Base-by-base conservation (phyloP, 306 rosid genomes). In the Acacia acuminata region DNA sequence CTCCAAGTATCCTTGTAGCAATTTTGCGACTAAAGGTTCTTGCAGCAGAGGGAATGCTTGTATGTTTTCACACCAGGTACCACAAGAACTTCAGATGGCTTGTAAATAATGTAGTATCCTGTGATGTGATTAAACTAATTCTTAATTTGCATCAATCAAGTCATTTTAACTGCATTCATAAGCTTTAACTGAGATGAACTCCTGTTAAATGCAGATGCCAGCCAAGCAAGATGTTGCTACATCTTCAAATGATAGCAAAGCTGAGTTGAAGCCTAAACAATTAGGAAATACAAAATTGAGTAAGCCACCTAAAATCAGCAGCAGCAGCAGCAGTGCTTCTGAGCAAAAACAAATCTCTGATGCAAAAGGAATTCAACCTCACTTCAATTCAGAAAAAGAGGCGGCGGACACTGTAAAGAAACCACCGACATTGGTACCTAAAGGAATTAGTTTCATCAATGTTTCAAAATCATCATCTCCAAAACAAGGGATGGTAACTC, bases 41-140 rank as follows among this genome's bases (percentile, higher is more conserved):
- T 95, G 99, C 88, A 24, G 27, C 84, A 91, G 95, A 89, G 98
- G 96, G 44, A 82, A 66, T 72, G 68, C 86, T 70, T 93, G 99
- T 81, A 14, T 93, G 89, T 92, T 92, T 83, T 90, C 97, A 27
- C 98, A 95, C 89, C 80, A 93, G 97, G 99, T 95, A 90, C 70
- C 42, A 71, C 70, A 81, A 73, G 60, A 72, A 47, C 70, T 66
- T 63, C 71, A 53, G 45, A 77, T 53, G 2, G 42, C 80, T 55
- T 66, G 63, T 68, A 60, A 73, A 68, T 81, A 77, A 38, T 15
- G 10, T 60, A 30, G 30, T 72, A 20, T 16, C 32, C 34, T 67
- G 67, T 22, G 36, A n/a, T 25, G 16, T 63, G 40, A 63, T 58
- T 45, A 5, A 55, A 50, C 61, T 43, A 12, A 25, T 60, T 42